phyloP scores from a whole-genome alignment of 495 filamentous ascomycete genomes.

The Penicillium egyptiacum region DNA sequence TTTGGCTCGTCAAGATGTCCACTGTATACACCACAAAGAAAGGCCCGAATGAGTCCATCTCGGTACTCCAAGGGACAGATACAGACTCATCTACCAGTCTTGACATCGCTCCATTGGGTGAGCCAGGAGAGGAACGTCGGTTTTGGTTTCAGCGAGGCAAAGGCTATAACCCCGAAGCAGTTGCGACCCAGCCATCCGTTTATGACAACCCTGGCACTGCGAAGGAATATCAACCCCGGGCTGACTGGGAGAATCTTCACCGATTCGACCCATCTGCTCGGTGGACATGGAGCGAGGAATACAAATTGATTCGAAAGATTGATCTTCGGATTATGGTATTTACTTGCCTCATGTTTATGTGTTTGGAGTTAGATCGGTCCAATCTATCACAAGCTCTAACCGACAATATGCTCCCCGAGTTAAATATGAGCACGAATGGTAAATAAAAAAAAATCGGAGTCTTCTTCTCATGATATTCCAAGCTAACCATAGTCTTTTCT shows the following conservation, averaged over 20 bases:
- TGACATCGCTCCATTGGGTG: slow-evolving; percentile 17
- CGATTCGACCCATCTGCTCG: slow-evolving; percentile 51
- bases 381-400: slow-evolving; percentile 40
- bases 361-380: slow-evolving; percentile 63
- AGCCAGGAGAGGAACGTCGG: slow-evolving; percentile 17
- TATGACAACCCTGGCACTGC: slow-evolving; percentile 52
- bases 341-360: slow-evolving; percentile 72
- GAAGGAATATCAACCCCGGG: slow-evolving; percentile 50
- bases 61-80: slow-evolving; percentile 3
- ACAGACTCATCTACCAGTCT: slow-evolving; percentile 8
- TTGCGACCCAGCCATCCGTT: slow-evolving; percentile 58
- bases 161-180: slow-evolving; percentile 43
- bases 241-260: slow-evolving; percentile 54
- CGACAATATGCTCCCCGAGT: slow-evolving; percentile 55
- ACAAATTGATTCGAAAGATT: slow-evolving; percentile 36
- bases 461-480: neutral
- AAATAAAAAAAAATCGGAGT: neutral
- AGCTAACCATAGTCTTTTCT: neutral
- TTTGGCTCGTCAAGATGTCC: neutral
- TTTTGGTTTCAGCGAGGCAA: slow-evolving; percentile 32
- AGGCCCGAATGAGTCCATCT: neutral
- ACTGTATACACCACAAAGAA: slow-evolving; percentile 15
- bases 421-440: slow-evolving; percentile 53
- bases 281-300: slow-evolving; percentile 55
- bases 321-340: slow-evolving; percentile 54